Evolutionary conservation across 2,329 filamentous ascomycete genomes (phyloP).

Genomic region (Phialophora expanda): DNA sequence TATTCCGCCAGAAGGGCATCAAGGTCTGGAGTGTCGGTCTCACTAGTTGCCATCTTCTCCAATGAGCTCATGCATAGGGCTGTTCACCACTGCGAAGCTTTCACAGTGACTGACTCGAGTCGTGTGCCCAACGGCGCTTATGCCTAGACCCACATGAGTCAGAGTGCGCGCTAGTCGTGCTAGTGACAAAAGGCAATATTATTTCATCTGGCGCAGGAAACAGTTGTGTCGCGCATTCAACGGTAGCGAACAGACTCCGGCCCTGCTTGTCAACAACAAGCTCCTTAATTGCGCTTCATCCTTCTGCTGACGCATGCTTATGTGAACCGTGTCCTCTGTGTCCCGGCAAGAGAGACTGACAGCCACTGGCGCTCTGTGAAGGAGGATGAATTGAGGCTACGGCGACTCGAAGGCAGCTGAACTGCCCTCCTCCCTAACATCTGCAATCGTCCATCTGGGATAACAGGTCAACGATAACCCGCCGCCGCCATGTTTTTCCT

Average conservation of each 20-base stretch:
- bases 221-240: not conserved
- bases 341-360: conserved; percentile 2
- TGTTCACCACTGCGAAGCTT: not conserved
- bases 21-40: not conserved
- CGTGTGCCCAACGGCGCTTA: not conserved
- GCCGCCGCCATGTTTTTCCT: conserved; percentile 84
- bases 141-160: not conserved
- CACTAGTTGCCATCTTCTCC: not conserved
- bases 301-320: not conserved
- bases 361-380: not conserved
- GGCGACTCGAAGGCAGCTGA: conserved; percentile 6
- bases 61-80: not conserved
- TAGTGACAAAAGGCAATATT: not conserved
- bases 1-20: not conserved
- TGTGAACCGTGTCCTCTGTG: not conserved
- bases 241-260: not conserved
- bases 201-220: not conserved
- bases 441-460: not conserved
- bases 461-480: not conserved
- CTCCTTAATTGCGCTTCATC: not conserved
- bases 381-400: conserved; percentile 23
- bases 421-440: conserved; percentile 3
- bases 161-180: not conserved
- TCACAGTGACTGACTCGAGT: not conserved
- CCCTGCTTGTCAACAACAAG: not conserved